Percentiles rank a stretch among this genome's conserved stretches.
Conservation (phyloP, 1,284 basidiomycete species). For the Leccinum laetum region DNA sequence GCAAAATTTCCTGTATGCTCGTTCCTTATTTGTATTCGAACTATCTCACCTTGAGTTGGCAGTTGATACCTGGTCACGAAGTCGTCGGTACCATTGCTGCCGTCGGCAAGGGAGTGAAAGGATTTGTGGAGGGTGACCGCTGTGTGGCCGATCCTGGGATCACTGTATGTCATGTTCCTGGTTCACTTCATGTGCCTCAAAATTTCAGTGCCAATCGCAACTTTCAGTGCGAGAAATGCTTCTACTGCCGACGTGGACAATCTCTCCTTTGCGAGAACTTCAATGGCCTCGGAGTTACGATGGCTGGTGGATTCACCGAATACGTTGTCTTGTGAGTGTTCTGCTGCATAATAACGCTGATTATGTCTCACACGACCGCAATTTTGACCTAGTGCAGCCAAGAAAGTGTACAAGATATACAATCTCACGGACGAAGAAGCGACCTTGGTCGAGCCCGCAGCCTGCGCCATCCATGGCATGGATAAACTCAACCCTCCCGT, state of each 20-base stretch:
- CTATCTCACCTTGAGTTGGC: slow-evolving; percentile 3
- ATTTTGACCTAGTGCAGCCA: slow-evolving; percentile 41
- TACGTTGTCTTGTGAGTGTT: slow-evolving; percentile 71
- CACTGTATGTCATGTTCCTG: slow-evolving; percentile 39
- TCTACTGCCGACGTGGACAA: slow-evolving; percentile 79
- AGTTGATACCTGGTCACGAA: slow-evolving; percentile 85
- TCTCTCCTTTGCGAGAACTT: slow-evolving; percentile 78
- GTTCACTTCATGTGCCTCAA: neutral
- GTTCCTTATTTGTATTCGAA: neutral
- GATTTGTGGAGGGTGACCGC: slow-evolving; percentile 70
- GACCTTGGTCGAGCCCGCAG: slow-evolving; percentile 81
- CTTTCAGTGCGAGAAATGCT: slow-evolving; percentile 73
- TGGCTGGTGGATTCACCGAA: slow-evolving; percentile 81
- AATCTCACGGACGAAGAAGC: slow-evolving; percentile 84
- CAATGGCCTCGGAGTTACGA: slow-evolving; percentile 68
- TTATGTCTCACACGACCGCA: neutral
- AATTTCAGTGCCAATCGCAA: neutral
- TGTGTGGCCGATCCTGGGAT: slow-evolving; percentile 71
- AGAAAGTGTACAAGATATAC: slow-evolving; percentile 79
- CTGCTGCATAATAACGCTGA: neutral
- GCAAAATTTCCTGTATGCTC: slow-evolving; percentile 60
- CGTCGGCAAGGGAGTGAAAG: slow-evolving; percentile 67
- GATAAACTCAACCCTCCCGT: slow-evolving; percentile 78
- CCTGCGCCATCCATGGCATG: slow-evolving; percentile 84
- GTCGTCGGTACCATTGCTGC: slow-evolving; percentile 67